These are phyloP conservation scores for Yamadazyma blattariae DNA, from an alignment of 1,139 yeast genomes.

Conservation along the genomic window DNA sequence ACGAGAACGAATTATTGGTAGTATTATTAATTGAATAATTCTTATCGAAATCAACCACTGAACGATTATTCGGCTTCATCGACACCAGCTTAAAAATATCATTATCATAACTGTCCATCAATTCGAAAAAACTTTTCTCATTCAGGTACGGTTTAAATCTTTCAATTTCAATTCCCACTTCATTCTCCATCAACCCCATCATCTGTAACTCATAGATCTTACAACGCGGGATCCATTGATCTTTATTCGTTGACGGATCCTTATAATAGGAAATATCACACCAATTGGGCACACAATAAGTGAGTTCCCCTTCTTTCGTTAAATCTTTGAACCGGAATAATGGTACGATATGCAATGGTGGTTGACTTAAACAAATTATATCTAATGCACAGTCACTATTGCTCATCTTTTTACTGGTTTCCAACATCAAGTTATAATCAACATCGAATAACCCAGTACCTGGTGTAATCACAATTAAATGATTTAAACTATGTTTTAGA, in stretches of 20 bases:
- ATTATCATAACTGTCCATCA: constrained; percentile 64
- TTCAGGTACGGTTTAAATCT: constrained; percentile 35
- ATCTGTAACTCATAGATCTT: constrained; percentile 92
- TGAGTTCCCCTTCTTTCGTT: constrained; percentile 42
- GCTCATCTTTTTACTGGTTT: constrained; percentile 73
- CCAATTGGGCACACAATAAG: constrained; percentile 92
- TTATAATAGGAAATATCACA: constrained; percentile 88
- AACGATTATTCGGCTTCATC: constrained; percentile 1
- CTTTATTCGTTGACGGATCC: constrained; percentile 41
- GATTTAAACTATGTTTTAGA: constrained; percentile 80
- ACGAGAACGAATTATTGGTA: neutral
- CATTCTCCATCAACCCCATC: constrained; percentile 98
- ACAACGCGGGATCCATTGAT: constrained; percentile 89
- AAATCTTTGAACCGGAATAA: constrained; percentile 61
- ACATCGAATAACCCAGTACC: constrained; percentile 95
- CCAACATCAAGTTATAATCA: constrained; percentile 70
- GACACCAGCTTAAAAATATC: constrained; percentile 47
- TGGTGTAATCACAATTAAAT: constrained; percentile 82
- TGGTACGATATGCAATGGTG: constrained; percentile 92
- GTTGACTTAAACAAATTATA: constrained; percentile 81
- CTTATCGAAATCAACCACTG: constrained; percentile 5
- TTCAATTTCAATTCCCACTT: constrained; percentile 62
- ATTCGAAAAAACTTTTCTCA: constrained; percentile 38
- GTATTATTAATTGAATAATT: neutral
- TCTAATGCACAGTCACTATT: constrained; percentile 85